phyloP scores from a whole-genome alignment of 2,329 filamentous ascomycete species.

The Huntiella bhutanensis region DNA sequence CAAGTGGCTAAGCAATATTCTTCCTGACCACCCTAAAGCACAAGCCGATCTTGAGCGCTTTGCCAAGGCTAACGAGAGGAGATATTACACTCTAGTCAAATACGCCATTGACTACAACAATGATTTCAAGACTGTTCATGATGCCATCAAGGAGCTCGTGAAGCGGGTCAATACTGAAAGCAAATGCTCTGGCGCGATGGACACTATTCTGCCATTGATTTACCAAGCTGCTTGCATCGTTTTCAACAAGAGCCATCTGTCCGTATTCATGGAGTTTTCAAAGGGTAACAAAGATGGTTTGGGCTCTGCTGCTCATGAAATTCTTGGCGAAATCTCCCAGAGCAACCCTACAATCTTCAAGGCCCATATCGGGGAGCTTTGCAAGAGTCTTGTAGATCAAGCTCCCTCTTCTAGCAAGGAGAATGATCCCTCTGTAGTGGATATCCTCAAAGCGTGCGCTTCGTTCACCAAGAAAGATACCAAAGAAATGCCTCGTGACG shows the following conservation, averaged over 20 bases:
- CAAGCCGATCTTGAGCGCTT: slow-evolving; percentile 72
- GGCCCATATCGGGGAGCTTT: slow-evolving; percentile 78
- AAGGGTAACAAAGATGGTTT: slow-evolving; percentile 66
- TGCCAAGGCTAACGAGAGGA: slow-evolving; percentile 74
- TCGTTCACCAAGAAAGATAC: slow-evolving; percentile 78
- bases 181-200: slow-evolving; percentile 39
- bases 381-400: slow-evolving; percentile 65
- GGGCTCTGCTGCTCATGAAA: slow-evolving; percentile 62
- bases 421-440: slow-evolving; percentile 59
- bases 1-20: slow-evolving; percentile 50
- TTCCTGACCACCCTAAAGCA: slow-evolving; percentile 57
- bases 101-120: slow-evolving; percentile 71
- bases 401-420: slow-evolving; percentile 49
- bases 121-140: slow-evolving; percentile 79
- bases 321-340: slow-evolving; percentile 81
- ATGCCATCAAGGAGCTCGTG: slow-evolving; percentile 75
- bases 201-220: slow-evolving; percentile 64
- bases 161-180: slow-evolving; percentile 46
- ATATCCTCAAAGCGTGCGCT: slow-evolving; percentile 84
- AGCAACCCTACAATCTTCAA: slow-evolving; percentile 81
- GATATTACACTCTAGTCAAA: slow-evolving; percentile 73
- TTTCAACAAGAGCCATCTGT: slow-evolving; percentile 87
- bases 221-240: slow-evolving; percentile 70
- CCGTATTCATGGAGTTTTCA: slow-evolving; percentile 73
- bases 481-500: slow-evolving; percentile 61